Percentiles rank a stretch among this genome's conserved stretches.
These are phyloP conservation scores for Cercophora newfieldiana DNA, from an alignment of 495 filamentous ascomycete genomes.

Conservation along the genomic window DNA sequence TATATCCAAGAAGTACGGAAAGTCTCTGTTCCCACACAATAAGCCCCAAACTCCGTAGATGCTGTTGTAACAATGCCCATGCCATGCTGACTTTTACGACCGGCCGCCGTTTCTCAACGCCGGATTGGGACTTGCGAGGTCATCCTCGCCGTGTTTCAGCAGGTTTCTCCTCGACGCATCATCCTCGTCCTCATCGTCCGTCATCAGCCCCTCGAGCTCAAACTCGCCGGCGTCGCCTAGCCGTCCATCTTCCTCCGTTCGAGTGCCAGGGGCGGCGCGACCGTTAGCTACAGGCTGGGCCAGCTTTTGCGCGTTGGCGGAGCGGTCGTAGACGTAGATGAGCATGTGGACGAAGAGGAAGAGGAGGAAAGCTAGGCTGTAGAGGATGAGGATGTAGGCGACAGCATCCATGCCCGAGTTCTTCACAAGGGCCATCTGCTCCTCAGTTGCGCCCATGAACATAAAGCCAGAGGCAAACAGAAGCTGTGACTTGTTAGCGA, in stretches of 20 bases:
- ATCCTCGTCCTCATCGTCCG: constrained; percentile 71
- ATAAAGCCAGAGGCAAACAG: constrained; percentile 92
- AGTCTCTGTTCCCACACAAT: not conserved
- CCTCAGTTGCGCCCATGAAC: constrained; percentile 96
- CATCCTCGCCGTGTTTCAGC: constrained; percentile 38
- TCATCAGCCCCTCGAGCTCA: constrained; percentile 87
- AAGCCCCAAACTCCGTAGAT: not conserved
- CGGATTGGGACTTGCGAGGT: constrained; percentile 40
- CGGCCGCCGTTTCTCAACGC: constrained; percentile 35
- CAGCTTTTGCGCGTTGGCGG: constrained; percentile 30
- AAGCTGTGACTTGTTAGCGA: constrained; percentile 53
- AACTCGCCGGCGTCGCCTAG: constrained; percentile 81
- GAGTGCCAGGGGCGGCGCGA: constrained; percentile 41
- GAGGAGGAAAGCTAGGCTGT: constrained; percentile 82
- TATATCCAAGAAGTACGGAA: not conserved
- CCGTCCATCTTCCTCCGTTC: constrained; percentile 50
- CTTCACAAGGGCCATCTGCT: constrained; percentile 80
- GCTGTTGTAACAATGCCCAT: not conserved
- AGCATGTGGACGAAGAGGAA: constrained; percentile 89
- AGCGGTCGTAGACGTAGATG: constrained; percentile 74
- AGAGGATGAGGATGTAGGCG: constrained; percentile 87
- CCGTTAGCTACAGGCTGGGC: constrained; percentile 30
- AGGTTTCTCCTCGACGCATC: constrained; percentile 40
- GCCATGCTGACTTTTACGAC: constrained; percentile 2
- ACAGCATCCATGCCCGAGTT: constrained; percentile 79